phyloP scores from a whole-genome alignment of 2,329 filamentous ascomycete species.

The Hyphodiscus sp. region DNA sequence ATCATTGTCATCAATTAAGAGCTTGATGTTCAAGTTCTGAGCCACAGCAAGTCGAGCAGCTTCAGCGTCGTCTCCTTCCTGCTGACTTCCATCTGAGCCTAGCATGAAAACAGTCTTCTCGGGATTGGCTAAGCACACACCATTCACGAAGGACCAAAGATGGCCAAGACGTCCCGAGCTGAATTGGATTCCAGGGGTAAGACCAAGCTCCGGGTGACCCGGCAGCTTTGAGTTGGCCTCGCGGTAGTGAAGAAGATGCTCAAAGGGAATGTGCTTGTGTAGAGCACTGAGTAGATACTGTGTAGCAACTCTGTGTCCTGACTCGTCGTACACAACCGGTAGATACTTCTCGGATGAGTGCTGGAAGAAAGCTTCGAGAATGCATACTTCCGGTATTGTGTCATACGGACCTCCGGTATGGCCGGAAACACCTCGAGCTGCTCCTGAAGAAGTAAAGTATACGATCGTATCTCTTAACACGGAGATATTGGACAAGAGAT shows the following conservation, averaged over 20 bases:
- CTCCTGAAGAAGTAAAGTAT: constrained; percentile 34
- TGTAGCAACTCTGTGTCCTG: constrained; percentile 35
- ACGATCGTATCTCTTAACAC: constrained; percentile 35
- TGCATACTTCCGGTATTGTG: constrained; percentile 35
- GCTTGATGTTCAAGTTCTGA: constrained; percentile 32
- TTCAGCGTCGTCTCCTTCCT: constrained; percentile 36
- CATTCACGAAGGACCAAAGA: constrained; percentile 35
- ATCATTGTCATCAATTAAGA: constrained; percentile 36
- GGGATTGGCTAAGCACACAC: constrained; percentile 32
- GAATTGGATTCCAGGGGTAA: constrained; percentile 35
- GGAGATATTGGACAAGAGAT: constrained; percentile 33
- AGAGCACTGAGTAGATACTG: constrained; percentile 34
- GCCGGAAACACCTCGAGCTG: constrained; percentile 33
- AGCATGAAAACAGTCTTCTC: constrained; percentile 33
- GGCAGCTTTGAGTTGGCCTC: constrained; percentile 35
- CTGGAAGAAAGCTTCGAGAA: constrained; percentile 33
- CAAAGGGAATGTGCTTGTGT: constrained; percentile 32
- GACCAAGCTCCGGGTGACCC: constrained; percentile 34
- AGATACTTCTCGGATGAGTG: constrained; percentile 29
- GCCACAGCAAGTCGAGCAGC: constrained; percentile 34
- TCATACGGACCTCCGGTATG: constrained; percentile 36
- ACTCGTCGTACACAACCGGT: constrained; percentile 33
- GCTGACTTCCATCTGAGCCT: constrained; percentile 36
- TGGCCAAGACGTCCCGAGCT: constrained; percentile 35
- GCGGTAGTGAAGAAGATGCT: constrained; percentile 36